Percentiles rank a stretch among this genome's conserved stretches.
phyloP scores from a whole-genome alignment of 208 protist species.

The Trypanosoma melophagium region DNA sequence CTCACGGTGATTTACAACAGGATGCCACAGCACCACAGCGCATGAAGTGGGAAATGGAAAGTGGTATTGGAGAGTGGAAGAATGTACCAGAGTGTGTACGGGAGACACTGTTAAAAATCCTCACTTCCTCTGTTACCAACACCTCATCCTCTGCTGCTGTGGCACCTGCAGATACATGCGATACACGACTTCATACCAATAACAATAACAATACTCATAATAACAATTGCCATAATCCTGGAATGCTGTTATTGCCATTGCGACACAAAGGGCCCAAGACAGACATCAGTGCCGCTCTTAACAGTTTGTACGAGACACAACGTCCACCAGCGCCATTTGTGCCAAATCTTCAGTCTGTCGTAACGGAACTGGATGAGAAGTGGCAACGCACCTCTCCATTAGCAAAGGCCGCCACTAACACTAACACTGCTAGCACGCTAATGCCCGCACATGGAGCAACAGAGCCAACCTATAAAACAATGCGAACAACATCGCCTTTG shows the following conservation, averaged over 20 bases:
- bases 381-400: background rate
- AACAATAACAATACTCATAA: background rate
- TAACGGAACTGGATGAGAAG: slow-evolving; percentile 12
- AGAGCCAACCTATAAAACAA: too few relatives aligned
- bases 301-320: slow-evolving; percentile 18
- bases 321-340: slow-evolving; percentile 21
- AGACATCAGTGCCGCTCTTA: slow-evolving; percentile 28
- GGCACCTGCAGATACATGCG: background rate
- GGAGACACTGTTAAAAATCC: slow-evolving; percentile 10
- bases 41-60: slow-evolving; percentile 13
- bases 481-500: background rate
- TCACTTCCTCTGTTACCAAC: background rate
- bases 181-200: background rate
- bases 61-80: slow-evolving; percentile 19
- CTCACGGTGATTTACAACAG: background rate
- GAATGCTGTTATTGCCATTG: slow-evolving; percentile 30
- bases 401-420: background rate
- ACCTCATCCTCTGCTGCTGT: background rate
- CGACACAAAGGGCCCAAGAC: slow-evolving; percentile 21
- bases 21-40: background rate
- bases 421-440: too few relatives aligned
- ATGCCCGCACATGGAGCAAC: too few relatives aligned
- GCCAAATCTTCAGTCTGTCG: background rate
- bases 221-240: background rate
- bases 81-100: slow-evolving; percentile 24